These are phyloP conservation scores for Tolypocladium album DNA, from an alignment of 2,329 filamentous ascomycete genomes.

Conservation along the genomic window DNA sequence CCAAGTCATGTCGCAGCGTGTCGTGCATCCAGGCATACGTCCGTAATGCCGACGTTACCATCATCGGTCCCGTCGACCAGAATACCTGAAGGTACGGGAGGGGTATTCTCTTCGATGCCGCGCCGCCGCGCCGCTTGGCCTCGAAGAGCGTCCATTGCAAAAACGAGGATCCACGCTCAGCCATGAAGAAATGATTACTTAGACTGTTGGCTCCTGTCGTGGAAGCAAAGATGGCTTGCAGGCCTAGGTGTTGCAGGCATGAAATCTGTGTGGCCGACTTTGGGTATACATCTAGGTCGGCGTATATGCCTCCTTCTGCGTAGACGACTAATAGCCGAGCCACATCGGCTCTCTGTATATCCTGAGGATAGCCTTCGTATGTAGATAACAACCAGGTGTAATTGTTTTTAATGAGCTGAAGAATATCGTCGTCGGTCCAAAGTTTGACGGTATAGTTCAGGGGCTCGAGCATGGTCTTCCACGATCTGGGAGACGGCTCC, in stretches of 20 bases:
- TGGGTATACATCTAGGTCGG: constrained; percentile 12
- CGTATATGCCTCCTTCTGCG: constrained; percentile 12
- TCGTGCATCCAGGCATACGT: constrained; percentile 8
- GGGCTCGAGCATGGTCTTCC: constrained; percentile 7
- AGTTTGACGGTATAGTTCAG: constrained; percentile 12
- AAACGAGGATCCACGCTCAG: constrained; percentile 6
- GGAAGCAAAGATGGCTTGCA: constrained; percentile 8
- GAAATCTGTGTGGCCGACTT: constrained; percentile 2
- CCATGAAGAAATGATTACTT: constrained; percentile 17
- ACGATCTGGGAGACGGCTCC: constrained; percentile 4
- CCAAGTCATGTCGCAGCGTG: constrained; percentile 3
- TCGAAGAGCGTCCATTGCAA: constrained; percentile 10
- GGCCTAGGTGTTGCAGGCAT: constrained; percentile 8
- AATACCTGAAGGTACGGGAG: constrained; percentile 14
- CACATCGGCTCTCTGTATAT: constrained; percentile 13
- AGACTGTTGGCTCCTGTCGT: constrained; percentile 5
- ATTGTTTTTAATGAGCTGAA: constrained; percentile 5
- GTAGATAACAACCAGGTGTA: constrained; percentile 12
- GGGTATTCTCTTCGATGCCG: constrained; percentile 4
- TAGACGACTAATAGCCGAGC: constrained; percentile 11
- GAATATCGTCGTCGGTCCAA: constrained; percentile 12
- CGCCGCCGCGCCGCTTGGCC: constrained; percentile 9
- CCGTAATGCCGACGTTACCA: constrained; percentile 10
- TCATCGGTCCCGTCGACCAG: constrained; percentile 14
- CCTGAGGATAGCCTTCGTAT: constrained; percentile 9